Conservation (phyloP, 192 early-diverging fungal genomes). For the Podila clonocystis region DNA sequence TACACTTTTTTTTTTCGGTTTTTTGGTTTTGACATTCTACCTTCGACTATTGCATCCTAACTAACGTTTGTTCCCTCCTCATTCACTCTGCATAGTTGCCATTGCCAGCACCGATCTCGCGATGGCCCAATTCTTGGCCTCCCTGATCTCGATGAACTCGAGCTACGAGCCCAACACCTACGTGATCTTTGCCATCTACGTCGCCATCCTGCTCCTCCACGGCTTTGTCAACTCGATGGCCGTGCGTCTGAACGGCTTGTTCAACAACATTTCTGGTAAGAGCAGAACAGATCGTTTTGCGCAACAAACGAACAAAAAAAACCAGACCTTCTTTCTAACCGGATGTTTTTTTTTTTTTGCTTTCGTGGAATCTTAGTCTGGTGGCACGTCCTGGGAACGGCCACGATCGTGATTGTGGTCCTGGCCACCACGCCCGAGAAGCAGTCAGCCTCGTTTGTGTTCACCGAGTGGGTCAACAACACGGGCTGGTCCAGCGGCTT, state of each 20-base stretch:
- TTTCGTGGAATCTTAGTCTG: conserved; percentile 17
- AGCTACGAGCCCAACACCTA: conserved; percentile 50
- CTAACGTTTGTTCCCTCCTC: not conserved
- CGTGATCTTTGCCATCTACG: conserved; percentile 60
- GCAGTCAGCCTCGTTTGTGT: conserved; percentile 54
- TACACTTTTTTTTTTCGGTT: too few relatives aligned
- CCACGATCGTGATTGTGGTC: conserved; percentile 59
- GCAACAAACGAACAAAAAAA: not conserved
- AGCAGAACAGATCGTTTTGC: not conserved
- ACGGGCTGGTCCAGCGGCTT: conserved; percentile 58
- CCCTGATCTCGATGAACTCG: conserved; percentile 52
- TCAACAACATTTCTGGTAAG: conserved; percentile 62
- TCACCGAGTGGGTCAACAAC: conserved; percentile 61
- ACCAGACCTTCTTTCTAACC: not conserved
- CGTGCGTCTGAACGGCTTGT: conserved; percentile 53
- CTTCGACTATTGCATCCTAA: not conserved
- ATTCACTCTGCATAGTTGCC: conserved; percentile 26
- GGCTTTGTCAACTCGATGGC: conserved; percentile 62
- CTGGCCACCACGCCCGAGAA: conserved; percentile 52
- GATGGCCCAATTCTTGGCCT: conserved; percentile 59
- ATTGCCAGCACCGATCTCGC: conserved; percentile 61
- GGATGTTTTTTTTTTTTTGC: not conserved
- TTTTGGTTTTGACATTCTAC: too few relatives aligned
- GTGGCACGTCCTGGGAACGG: conserved; percentile 57
- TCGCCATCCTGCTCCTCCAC: conserved; percentile 61